phyloP scores from a whole-genome alignment of 176 grass and related monocot genomes.

The Paspalum notatum region DNA sequence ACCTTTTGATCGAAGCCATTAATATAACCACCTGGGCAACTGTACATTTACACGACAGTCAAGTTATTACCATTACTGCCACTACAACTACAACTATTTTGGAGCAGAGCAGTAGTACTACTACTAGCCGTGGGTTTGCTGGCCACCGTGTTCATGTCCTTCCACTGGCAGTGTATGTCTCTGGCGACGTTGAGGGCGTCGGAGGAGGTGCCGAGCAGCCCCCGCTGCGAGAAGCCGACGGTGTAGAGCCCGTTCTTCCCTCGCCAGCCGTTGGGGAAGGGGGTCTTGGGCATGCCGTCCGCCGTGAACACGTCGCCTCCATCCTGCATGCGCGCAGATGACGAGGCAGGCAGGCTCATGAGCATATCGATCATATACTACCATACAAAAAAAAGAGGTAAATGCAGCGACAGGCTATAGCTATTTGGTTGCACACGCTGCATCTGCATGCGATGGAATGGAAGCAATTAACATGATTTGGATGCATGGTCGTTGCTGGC shows the following conservation, averaged over 20 bases:
- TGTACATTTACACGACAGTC: constrained; percentile 37
- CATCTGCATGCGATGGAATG: neutral
- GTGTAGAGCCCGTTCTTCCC: constrained; percentile 84
- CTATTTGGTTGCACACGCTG: neutral
- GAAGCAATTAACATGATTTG: too few species aligned
- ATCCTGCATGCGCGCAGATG: constrained; percentile 46
- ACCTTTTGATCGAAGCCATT: neutral
- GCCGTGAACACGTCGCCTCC: constrained; percentile 58
- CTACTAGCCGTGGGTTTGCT: neutral
- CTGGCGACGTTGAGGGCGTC: constrained; percentile 76
- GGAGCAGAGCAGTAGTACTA: neutral
- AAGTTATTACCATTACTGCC: neutral
- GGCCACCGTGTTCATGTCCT: neutral
- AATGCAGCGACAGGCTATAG: neutral
- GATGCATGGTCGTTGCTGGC: too few species aligned
- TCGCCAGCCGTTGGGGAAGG: constrained; percentile 79
- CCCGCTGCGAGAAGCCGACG: constrained; percentile 77
- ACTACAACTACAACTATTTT: neutral
- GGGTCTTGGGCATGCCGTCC: constrained; percentile 59
- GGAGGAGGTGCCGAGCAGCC: constrained; percentile 74
- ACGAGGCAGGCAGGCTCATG: neutral
- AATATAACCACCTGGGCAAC: constrained; percentile 17
- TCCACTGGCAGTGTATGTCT: constrained; percentile 75
- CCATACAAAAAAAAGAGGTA: neutral
- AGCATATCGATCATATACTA: neutral